phyloP scores from a whole-genome alignment of 106 monocot genomes.

The Chionographis japonica region DNA sequence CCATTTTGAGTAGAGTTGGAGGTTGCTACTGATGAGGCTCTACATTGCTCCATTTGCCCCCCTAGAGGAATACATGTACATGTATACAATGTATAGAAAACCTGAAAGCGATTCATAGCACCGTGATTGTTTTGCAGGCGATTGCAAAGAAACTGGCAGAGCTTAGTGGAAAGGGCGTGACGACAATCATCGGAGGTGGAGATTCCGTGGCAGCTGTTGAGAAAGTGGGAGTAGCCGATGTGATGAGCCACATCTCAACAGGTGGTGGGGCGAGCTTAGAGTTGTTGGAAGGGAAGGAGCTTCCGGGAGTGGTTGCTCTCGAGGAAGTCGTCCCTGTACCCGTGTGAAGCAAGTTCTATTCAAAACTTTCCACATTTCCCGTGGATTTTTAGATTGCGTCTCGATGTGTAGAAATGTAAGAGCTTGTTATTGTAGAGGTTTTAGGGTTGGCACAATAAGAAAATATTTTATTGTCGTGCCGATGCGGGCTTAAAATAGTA shows the following conservation, averaged over 20 bases:
- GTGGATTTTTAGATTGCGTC: no score
- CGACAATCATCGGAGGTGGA: slow-evolving; percentile 65
- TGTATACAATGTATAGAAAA: no score
- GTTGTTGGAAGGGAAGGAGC: slow-evolving; percentile 55
- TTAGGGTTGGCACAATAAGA: no score
- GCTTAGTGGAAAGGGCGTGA: slow-evolving; percentile 56
- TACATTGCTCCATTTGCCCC: background rate
- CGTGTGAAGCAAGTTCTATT: slow-evolving; percentile 15
- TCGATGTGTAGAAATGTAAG: no score
- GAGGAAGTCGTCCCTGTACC: slow-evolving; percentile 41
- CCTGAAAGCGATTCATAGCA: background rate
- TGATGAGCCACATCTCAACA: slow-evolving; percentile 75
- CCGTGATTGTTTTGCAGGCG: slow-evolving; percentile 19
- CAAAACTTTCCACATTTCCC: no score
- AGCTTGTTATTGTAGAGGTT: no score
- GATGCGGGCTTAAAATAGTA: no score
- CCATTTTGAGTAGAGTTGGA: background rate
- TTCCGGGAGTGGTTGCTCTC: slow-evolving; percentile 58
- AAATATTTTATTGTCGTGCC: no score
- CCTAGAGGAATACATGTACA: background rate
- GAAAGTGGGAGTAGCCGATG: slow-evolving; percentile 54
- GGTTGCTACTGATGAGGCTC: background rate
- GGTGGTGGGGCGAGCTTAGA: slow-evolving; percentile 72
- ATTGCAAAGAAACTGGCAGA: slow-evolving; percentile 70
- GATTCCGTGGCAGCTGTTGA: slow-evolving; percentile 68